A percentile compares a stretch with the other conserved stretches of the same genome.
Conservation (phyloP, 371 early-diverging fungal genomes). For the Haplosporangium sp. region DNA sequence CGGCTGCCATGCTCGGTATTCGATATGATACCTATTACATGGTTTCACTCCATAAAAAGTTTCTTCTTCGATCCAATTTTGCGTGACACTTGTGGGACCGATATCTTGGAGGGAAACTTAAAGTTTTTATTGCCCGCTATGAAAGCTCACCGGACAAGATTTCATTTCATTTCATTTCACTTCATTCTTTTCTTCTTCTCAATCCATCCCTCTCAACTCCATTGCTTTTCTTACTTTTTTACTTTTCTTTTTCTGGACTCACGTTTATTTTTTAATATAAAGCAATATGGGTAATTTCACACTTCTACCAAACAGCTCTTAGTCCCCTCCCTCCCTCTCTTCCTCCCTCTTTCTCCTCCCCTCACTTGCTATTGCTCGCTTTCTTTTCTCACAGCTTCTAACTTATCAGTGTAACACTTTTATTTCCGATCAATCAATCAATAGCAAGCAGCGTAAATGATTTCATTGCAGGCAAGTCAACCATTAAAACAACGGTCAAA, state of each 20-base stretch:
- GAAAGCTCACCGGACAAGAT: background rate
- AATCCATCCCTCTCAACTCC: background rate
- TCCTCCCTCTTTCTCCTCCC: no score
- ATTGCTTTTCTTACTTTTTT: background rate
- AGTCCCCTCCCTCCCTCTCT: background rate
- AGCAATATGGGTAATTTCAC: background rate
- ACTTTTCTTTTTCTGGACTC: background rate
- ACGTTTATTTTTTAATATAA: background rate
- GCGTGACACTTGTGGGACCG: no score
- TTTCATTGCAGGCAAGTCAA: slow-evolving; percentile 62
- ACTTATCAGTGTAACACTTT: background rate
- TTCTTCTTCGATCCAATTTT: no score
- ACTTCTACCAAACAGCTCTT: no score
- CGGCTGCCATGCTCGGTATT: no score
- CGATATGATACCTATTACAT: no score
- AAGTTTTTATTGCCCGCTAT: no score
- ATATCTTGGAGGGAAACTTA: no score
- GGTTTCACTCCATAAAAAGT: no score
- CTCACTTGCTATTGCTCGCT: no score
- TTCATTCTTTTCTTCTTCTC: background rate
- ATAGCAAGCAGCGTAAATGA: slow-evolving; percentile 66
- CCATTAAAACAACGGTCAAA: background rate
- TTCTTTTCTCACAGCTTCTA: background rate
- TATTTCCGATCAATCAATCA: background rate
- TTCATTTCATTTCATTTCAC: background rate